Evolutionary conservation across 257 asterid genomes (phyloP).

Genomic region (Echium plantagineum): DNA sequence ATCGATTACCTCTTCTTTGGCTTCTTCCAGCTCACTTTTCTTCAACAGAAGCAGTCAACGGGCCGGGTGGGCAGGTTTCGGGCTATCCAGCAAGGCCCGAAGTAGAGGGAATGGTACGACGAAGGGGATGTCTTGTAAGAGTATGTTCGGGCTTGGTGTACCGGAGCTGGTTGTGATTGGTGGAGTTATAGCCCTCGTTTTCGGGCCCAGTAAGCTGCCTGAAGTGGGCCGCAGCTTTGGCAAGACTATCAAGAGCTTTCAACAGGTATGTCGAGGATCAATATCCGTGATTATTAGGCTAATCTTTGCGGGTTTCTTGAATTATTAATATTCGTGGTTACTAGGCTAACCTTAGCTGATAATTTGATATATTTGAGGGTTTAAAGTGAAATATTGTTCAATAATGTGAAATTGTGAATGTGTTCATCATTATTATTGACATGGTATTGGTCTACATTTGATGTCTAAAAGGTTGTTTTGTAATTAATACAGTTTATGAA

Average conservation of each 20-base stretch:
- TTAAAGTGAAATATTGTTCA: too few species aligned
- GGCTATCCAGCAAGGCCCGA: slow-evolving; percentile 16
- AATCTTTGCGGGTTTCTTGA: too few species aligned
- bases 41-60: slow-evolving; percentile 27
- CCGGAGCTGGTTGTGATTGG: slow-evolving; percentile 87
- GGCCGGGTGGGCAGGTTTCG: slow-evolving; percentile 10
- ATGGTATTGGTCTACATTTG: too few species aligned
- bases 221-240: slow-evolving; percentile 81
- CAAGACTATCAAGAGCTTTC: slow-evolving; percentile 87
- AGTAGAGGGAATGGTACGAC: slow-evolving; percentile 14
- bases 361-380: too few species aligned
- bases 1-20: slow-evolving; percentile 7
- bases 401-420: too few species aligned
- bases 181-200: slow-evolving; percentile 68
- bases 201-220: slow-evolving; percentile 82
- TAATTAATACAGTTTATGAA: too few species aligned
- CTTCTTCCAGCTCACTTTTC: slow-evolving; percentile 48
- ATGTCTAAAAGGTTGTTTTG: too few species aligned
- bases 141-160: slow-evolving; percentile 82
- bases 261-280: slow-evolving; percentile 37
- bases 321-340: too few species aligned
- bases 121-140: slow-evolving; percentile 49
- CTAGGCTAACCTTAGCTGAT: too few species aligned
- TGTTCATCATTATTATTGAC: too few species aligned
- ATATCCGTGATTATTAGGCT: too few species aligned